Percentiles rank a stretch among this genome's conserved stretches.
Conservation (phyloP, 768 basidiomycete genomes). For the Tulasnella sp. region DNA sequence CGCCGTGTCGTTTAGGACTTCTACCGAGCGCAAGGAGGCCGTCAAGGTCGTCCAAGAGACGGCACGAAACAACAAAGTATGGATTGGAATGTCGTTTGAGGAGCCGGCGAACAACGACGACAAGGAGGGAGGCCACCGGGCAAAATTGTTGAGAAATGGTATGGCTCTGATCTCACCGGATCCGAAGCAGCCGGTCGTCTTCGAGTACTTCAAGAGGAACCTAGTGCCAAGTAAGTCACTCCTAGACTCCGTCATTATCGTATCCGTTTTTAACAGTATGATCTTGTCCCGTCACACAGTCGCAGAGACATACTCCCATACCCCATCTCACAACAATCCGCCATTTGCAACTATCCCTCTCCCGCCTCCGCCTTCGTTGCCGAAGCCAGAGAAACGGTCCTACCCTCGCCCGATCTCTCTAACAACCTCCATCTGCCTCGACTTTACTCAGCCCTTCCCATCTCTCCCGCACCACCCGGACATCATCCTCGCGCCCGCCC, state of each 20-base stretch:
- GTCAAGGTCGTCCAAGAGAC: constrained; percentile 40
- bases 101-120: constrained; percentile 44
- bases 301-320: constrained; percentile 68
- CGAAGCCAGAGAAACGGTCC: constrained; percentile 39
- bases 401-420: constrained; percentile 50
- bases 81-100: constrained; percentile 70
- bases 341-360: neutral
- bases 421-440: constrained; percentile 76
- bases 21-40: constrained; percentile 49
- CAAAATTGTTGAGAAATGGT: constrained; percentile 53
- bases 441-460: constrained; percentile 63
- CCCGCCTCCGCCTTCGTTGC: constrained; percentile 42
- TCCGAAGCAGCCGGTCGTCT: constrained; percentile 34
- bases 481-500: constrained; percentile 72
- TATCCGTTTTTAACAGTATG: no score
- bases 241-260: constrained; percentile 10
- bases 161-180: constrained; percentile 55
- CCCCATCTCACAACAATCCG: no score
- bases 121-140: constrained; percentile 39
- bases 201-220: constrained; percentile 69
- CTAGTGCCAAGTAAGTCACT: constrained; percentile 67
- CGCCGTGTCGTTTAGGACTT: constrained; percentile 60
- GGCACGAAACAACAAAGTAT: constrained; percentile 37
- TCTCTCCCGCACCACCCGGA: constrained; percentile 58
- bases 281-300: constrained; percentile 49